These are phyloP conservation scores for Pulicaria dysenterica DNA, from an alignment of 129 eudicot genomes.

Conservation along the genomic window DNA sequence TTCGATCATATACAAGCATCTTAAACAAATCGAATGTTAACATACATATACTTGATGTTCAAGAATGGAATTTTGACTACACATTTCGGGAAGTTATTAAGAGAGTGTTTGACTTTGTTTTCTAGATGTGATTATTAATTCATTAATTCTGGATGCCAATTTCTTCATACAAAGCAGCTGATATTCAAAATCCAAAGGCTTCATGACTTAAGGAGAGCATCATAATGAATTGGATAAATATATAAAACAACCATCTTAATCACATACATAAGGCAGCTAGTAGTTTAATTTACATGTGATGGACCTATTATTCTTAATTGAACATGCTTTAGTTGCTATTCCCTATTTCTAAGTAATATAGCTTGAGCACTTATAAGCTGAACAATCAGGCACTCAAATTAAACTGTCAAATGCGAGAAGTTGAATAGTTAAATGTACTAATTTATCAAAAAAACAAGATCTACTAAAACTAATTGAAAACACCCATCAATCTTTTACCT, in stretches of 20 bases:
- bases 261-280: too few relatives aligned
- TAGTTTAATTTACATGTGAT: too few relatives aligned
- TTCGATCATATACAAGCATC: neutral
- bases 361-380: too few relatives aligned
- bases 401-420: slow-evolving; percentile 9
- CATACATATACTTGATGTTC: neutral
- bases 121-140: neutral
- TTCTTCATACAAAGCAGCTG: too few relatives aligned
- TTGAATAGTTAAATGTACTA: slow-evolving; percentile 9
- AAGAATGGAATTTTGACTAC: neutral
- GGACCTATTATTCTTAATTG: too few relatives aligned
- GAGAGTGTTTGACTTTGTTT: neutral
- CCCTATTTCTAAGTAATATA: too few relatives aligned
- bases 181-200: too few relatives aligned
- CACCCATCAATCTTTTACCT: slow-evolving; percentile 40
- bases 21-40: neutral
- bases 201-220: too few relatives aligned
- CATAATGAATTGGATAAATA: too few relatives aligned
- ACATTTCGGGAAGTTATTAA: neutral
- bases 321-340: too few relatives aligned
- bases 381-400: neutral
- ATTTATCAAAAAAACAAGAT: slow-evolving; percentile 12
- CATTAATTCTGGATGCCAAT: too few relatives aligned
- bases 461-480: neutral
- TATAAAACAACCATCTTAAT: too few relatives aligned